phyloP scores from a whole-genome alignment of 2,329 filamentous ascomycete genomes.

The Aschersonia sp. region DNA sequence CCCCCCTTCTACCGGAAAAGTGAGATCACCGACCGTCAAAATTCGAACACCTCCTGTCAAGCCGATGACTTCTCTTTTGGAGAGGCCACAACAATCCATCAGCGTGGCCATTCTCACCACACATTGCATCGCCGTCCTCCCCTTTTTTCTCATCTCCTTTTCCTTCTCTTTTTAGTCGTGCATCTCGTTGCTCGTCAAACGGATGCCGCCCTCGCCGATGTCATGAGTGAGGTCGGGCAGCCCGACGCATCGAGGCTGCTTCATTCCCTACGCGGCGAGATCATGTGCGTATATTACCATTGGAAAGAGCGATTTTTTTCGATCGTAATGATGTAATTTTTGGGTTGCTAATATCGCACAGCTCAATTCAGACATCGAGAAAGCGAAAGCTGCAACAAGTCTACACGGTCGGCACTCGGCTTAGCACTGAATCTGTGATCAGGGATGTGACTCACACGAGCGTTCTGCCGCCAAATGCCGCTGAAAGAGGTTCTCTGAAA shows the following conservation, averaged over 20 bases:
- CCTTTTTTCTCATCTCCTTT: conserved; percentile 15
- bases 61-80: conserved; percentile 13
- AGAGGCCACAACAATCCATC: conserved; percentile 15
- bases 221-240: conserved; percentile 57
- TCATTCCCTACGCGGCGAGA: conserved; percentile 48
- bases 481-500: too few relatives aligned
- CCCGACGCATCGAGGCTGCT: conserved; percentile 52
- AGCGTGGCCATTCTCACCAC: conserved; percentile 13
- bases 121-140: conserved; percentile 16
- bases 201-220: conserved; percentile 55
- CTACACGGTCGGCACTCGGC: conserved; percentile 35
- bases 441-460: too few relatives aligned
- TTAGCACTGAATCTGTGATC: too few relatives aligned
- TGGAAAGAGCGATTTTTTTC: conserved; percentile 34
- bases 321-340: conserved; percentile 31
- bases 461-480: too few relatives aligned
- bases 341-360: conserved; percentile 29
- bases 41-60: conserved; percentile 16
- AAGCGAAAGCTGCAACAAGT: conserved; percentile 86
- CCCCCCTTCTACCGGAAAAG: conserved; percentile 2
- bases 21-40: conserved; percentile 13
- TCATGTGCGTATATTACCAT: conserved; percentile 35
- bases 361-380: conserved; percentile 65
- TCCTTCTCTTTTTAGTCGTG: conserved; percentile 10
- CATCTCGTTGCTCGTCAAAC: conserved; percentile 51